Percentiles rank a stretch among this genome's conserved stretches.
Evolutionary conservation across 1,284 basidiomycete genomes (phyloP).

Genomic region (Crucibulum cyathiforme): DNA sequence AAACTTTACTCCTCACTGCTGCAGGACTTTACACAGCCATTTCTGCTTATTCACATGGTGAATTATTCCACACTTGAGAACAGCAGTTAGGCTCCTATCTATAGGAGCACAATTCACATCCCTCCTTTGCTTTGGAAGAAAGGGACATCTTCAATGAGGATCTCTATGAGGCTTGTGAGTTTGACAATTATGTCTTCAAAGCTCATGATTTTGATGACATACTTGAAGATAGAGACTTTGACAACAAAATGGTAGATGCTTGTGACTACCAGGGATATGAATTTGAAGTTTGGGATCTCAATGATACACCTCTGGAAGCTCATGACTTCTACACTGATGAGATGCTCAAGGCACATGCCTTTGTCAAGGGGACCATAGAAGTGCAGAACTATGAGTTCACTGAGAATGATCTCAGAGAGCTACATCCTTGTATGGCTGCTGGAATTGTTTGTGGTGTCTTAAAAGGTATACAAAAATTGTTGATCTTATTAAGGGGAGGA

Average conservation of each 20-base stretch:
- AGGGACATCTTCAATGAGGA: no score
- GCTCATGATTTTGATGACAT: neutral
- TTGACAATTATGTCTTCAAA: neutral
- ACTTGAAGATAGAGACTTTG: neutral
- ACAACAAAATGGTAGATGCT: neutral
- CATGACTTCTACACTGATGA: neutral
- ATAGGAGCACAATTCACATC: no score
- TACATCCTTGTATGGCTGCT: neutral
- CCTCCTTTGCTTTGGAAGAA: no score
- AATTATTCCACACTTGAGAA: no score
- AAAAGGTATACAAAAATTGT: slow-evolving; percentile 3
- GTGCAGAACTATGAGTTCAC: neutral
- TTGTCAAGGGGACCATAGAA: no score
- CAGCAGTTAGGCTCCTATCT: no score
- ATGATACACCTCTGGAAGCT: neutral
- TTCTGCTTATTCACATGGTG: no score
- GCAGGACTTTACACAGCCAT: no score
- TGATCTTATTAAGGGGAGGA: neutral
- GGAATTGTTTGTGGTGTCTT: neutral
- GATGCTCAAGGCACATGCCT: neutral
- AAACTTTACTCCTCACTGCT: no score
- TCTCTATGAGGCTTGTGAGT: neutral
- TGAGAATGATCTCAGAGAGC: neutral
- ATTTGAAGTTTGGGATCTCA: neutral
- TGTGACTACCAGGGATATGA: neutral